phyloP scores from a whole-genome alignment of 805 yeast species.

The Starmera caribaea region DNA sequence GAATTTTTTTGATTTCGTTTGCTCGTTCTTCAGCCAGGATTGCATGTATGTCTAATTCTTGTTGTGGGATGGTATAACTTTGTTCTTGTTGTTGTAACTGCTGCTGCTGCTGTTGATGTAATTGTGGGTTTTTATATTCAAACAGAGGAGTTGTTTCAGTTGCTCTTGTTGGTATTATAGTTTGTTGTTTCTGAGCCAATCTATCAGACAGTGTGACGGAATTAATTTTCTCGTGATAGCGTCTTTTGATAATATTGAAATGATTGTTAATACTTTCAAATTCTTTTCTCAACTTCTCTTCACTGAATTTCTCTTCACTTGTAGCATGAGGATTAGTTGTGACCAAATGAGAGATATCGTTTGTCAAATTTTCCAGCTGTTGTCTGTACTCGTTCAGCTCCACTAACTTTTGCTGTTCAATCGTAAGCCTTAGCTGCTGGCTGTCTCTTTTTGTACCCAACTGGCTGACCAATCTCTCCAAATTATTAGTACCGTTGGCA shows the following conservation, averaged over 20 bases:
- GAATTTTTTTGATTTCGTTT: conserved; percentile 59
- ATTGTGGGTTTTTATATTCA: conserved; percentile 2
- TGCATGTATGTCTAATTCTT: conserved; percentile 55
- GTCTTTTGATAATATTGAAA: conserved; percentile 31
- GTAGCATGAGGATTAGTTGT: conserved; percentile 6
- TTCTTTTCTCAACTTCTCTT: conserved; percentile 42
- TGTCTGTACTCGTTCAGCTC: conserved; percentile 18
- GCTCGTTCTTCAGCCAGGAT: conserved; percentile 64
- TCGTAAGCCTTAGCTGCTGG: conserved; percentile 22
- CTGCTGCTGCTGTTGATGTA: conserved; percentile 32
- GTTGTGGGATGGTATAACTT: conserved; percentile 26
- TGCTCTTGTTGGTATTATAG: conserved; percentile 5
- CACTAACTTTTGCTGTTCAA: conserved; percentile 15
- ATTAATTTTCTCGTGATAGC: conserved; percentile 40
- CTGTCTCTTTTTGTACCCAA: conserved; percentile 40
- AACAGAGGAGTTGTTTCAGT: conserved; percentile 13
- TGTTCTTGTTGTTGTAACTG: conserved; percentile 27
- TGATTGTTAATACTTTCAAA: conserved; percentile 39
- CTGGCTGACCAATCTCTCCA: conserved; percentile 38
- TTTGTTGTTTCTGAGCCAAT: conserved; percentile 8
- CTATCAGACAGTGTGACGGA: conserved; percentile 26
- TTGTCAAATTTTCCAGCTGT: conserved; percentile 23
- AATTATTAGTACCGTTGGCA: conserved; percentile 37
- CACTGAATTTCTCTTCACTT: conserved; percentile 17
- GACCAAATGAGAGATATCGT: conserved; percentile 15